Conservation (phyloP, 2,329 filamentous ascomycete species). For the Epichloe scottii region DNA sequence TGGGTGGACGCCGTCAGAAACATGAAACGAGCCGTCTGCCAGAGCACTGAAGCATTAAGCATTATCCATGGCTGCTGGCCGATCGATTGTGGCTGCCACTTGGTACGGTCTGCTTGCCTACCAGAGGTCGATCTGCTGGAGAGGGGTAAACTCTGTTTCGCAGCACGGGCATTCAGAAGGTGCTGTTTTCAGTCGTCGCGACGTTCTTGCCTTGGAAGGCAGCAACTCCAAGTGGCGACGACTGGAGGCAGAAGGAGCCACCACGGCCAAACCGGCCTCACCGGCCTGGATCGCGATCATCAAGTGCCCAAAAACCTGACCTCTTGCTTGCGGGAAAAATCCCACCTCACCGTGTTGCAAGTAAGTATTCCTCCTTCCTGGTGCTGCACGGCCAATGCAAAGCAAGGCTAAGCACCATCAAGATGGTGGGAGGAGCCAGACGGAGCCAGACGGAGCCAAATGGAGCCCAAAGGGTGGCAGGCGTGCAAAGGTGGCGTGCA, state of each 20-base stretch:
- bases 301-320: too few relatives aligned
- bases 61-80: not conserved
- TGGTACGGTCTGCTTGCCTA: too few relatives aligned
- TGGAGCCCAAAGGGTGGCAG: not conserved
- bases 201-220: not conserved
- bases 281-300: too few relatives aligned
- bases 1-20: not conserved
- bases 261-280: too few relatives aligned
- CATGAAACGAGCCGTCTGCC: not conserved
- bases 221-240: not conserved
- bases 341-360: too few relatives aligned
- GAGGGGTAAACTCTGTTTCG: not conserved
- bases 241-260: too few relatives aligned
- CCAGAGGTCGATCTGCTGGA: too few relatives aligned
- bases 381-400: too few relatives aligned
- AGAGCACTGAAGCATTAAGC: not conserved
- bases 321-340: too few relatives aligned
- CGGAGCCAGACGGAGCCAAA: not conserved
- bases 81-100: not conserved
- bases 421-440: slow-evolving; percentile 6
- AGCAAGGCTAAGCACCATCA: not conserved
- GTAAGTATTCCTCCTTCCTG: too few relatives aligned
- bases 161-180: not conserved
- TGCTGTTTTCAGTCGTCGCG: not conserved
- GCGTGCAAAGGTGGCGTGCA: slow-evolving; percentile 1